These are phyloP conservation scores for Tricholoma furcatifolium DNA, from an alignment of 768 basidiomycete species.

Conservation along the genomic window DNA sequence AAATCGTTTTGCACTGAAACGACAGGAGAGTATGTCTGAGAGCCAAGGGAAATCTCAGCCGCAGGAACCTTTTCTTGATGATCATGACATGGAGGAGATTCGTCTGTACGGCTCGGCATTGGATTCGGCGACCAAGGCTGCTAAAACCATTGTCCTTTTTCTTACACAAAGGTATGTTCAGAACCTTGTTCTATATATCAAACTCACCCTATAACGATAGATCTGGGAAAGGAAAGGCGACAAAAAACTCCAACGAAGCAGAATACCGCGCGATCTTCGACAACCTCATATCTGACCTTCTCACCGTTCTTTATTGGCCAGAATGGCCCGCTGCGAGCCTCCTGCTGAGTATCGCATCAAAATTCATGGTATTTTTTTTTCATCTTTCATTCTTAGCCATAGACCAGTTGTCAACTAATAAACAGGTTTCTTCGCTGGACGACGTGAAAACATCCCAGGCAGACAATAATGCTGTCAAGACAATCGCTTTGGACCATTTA, in stretches of 20 bases:
- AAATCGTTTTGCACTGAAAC: slow-evolving; percentile 55
- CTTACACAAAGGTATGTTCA: slow-evolving; percentile 57
- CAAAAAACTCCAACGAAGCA: slow-evolving; percentile 90
- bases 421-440: slow-evolving; percentile 77
- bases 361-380: slow-evolving; percentile 66
- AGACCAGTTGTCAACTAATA: neutral
- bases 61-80: slow-evolving; percentile 58
- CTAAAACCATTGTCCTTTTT: slow-evolving; percentile 79
- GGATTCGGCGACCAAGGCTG: slow-evolving; percentile 82
- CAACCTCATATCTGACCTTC: slow-evolving; percentile 82
- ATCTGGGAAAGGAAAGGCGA: slow-evolving; percentile 83
- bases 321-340: slow-evolving; percentile 96
- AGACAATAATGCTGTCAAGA: slow-evolving; percentile 85
- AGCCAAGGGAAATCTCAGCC: slow-evolving; percentile 28
- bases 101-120: slow-evolving; percentile 67
- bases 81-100: slow-evolving; percentile 74
- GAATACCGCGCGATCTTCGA: slow-evolving; percentile 95
- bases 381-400: neutral
- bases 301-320: slow-evolving; percentile 88
- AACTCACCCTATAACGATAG: slow-evolving; percentile 32
- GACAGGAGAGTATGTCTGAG: slow-evolving; percentile 63
- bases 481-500: slow-evolving; percentile 89
- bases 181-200: neutral
- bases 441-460: slow-evolving; percentile 67
- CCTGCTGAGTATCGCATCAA: slow-evolving; percentile 75